Evolutionary conservation across 768 basidiomycete genomes (phyloP).

Genomic region (Sarcodon aspratus): DNA sequence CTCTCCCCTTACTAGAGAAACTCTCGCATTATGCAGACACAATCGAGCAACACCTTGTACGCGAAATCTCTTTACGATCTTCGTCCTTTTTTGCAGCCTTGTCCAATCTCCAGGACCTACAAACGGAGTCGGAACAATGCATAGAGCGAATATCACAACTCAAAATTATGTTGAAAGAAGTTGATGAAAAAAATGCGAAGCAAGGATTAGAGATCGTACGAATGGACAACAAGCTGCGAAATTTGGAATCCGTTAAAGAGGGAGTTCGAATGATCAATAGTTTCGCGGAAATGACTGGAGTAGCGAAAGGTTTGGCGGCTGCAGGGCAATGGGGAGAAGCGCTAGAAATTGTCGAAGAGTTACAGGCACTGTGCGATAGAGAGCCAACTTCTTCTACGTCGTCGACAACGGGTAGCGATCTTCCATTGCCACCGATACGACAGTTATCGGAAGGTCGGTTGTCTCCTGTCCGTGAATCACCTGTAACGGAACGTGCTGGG

Average conservation of each 20-base stretch:
- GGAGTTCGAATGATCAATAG: slow-evolving; percentile 54
- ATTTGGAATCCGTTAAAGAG: slow-evolving; percentile 47
- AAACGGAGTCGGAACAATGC: slow-evolving; percentile 79
- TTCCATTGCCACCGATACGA: background rate
- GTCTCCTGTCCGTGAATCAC: slow-evolving; percentile 16
- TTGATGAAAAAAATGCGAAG: slow-evolving; percentile 68
- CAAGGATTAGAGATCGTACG: slow-evolving; percentile 70
- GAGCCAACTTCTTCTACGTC: background rate
- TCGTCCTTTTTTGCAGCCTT: slow-evolving; percentile 95
- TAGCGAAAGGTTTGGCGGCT: slow-evolving; percentile 63
- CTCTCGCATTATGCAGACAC: slow-evolving; percentile 89
- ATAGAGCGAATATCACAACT: slow-evolving; percentile 65
- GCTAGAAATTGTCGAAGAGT: slow-evolving; percentile 57
- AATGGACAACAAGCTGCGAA: slow-evolving; percentile 47
- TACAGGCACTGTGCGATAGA: slow-evolving; percentile 46
- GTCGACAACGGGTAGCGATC: background rate
- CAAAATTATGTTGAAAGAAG: slow-evolving; percentile 57
- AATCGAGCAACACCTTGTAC: slow-evolving; percentile 88
- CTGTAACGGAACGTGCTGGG: slow-evolving; percentile 8
- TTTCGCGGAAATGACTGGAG: slow-evolving; percentile 67
- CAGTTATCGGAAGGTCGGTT: slow-evolving; percentile 8
- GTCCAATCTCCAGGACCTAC: slow-evolving; percentile 86
- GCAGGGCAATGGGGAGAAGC: slow-evolving; percentile 87
- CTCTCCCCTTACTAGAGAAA: slow-evolving; percentile 73
- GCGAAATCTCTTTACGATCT: slow-evolving; percentile 84